Evolutionary conservation across 1,139 yeast species (phyloP).

Genomic region (Blastobotrys arbuscula): DNA sequence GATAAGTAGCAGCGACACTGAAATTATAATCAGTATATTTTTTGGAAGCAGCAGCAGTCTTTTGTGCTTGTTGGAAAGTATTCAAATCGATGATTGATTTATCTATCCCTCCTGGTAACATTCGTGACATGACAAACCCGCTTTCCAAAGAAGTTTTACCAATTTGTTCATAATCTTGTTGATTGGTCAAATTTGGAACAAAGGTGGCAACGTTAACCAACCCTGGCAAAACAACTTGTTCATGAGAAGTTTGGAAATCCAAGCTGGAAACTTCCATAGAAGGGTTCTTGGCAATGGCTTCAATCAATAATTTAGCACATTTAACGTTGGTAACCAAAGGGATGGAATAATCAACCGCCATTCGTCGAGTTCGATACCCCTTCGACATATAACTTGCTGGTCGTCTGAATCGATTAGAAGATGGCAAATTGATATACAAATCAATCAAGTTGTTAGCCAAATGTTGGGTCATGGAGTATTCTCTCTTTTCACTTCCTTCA

Average conservation of each 20-base stretch:
- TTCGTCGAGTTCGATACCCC: constrained; percentile 98
- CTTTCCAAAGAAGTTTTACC: constrained; percentile 70
- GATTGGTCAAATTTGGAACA: constrained; percentile 57
- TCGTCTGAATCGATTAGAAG: constrained; percentile 95
- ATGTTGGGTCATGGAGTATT: constrained; percentile 93
- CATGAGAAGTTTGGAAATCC: constrained; percentile 90
- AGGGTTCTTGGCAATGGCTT: constrained; percentile 73
- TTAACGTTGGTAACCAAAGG: constrained; percentile 97
- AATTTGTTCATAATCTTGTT: constrained; percentile 53
- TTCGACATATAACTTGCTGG: constrained; percentile 97
- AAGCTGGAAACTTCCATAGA: constrained; percentile 63
- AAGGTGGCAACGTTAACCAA: constrained; percentile 76
- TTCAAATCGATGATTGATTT: constrained; percentile 63
- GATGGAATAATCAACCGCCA: constrained; percentile 98
- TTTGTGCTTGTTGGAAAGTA: constrained; percentile 53
- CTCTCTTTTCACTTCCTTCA: constrained; percentile 58
- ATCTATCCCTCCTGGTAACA: constrained; percentile 64
- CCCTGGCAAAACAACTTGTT: constrained; percentile 79
- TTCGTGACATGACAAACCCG: constrained; percentile 84
- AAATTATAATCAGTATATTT: constrained; percentile 76
- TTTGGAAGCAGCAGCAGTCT: constrained; percentile 44
- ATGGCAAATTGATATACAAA: constrained; percentile 92
- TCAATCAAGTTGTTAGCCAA: constrained; percentile 96
- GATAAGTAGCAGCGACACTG: constrained; percentile 74
- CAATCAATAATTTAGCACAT: constrained; percentile 91